Base-by-base conservation (phyloP, 2,329 filamentous ascomycete species). In the Hortaea sp. region DNA sequence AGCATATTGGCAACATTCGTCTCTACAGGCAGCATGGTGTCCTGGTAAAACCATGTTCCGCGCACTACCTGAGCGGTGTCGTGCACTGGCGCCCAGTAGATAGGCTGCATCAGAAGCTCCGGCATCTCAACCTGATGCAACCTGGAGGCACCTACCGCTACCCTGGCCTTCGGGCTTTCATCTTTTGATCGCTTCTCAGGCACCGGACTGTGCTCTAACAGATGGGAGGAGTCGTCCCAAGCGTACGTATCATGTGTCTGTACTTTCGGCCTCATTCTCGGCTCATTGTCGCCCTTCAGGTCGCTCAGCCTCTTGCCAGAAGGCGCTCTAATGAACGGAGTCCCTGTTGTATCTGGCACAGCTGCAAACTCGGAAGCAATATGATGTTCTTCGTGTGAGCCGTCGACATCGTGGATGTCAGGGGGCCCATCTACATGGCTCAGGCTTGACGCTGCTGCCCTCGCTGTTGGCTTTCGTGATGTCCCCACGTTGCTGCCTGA, bases 31-130 rank as follows among this genome's bases (percentile, higher is more conserved):
- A 86, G 72, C 88, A 97, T 95, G 1, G 85, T 90, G 60, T 95
- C 89, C 69, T 84, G 85, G 66, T 97, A 97, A 63, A 98, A 98
- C 92, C 92, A 98, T 0, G 90, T 97, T 1, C 85, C 88, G 53
- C 92, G 77, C 47, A 84, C 75, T 1, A 97, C 88, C 32, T 81
- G 74, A 5, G 87, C 84, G 30, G 94, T 78, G 59, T 97, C 92
- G 57, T 94, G 88, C 30, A 97, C 77, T 6, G 92, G 90, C 12
- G 84, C 89, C 92, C 92, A 98, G 63, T 98, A 98, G 49, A 97
- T 95, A 0, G 92, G 92, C 64, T 89, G 87, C 88, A 98, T 94
- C 59, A 71, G 47, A 31, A 94, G 69, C 44, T 77, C 77, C 20
- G 90, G 88, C 56, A 97, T 73, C 48, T 85, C 81, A 1, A 97